Percentiles rank a stretch among this genome's conserved stretches.
Evolutionary conservation across 441 rosid genomes (phyloP).

Genomic region (Melianthus villosus): DNA sequence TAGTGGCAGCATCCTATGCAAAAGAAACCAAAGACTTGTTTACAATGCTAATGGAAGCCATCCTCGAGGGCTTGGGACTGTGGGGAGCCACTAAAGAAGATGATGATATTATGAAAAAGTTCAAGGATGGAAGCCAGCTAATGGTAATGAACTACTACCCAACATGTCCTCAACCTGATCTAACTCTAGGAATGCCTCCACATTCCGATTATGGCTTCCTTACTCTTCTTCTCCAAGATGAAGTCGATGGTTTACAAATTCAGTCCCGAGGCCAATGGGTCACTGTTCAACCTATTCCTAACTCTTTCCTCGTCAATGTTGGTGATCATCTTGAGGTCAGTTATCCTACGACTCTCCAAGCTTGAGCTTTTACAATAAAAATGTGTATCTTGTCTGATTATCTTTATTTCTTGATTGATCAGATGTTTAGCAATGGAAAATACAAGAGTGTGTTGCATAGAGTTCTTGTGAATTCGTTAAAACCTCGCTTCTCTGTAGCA

Average conservation of each 20-base stretch:
- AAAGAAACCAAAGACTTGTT: slow-evolving; percentile 39
- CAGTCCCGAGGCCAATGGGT: slow-evolving; percentile 39
- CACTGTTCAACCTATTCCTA: slow-evolving; percentile 50
- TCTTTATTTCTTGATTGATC: background rate
- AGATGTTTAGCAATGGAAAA: slow-evolving; percentile 87
- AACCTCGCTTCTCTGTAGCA: slow-evolving; percentile 53
- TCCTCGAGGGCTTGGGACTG: slow-evolving; percentile 38
- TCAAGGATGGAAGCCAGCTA: slow-evolving; percentile 56
- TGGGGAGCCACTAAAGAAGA: slow-evolving; percentile 5
- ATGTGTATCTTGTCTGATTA: no score
- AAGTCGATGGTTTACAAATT: slow-evolving; percentile 62
- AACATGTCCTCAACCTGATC: slow-evolving; percentile 70
- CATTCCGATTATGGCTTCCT: slow-evolving; percentile 85
- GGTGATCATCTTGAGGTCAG: slow-evolving; percentile 90
- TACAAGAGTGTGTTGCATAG: slow-evolving; percentile 75
- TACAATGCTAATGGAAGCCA: slow-evolving; percentile 38
- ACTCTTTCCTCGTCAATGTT: slow-evolving; percentile 59
- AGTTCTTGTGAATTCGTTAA: slow-evolving; percentile 39
- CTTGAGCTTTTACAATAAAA: no score
- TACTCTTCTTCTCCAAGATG: slow-evolving; percentile 74
- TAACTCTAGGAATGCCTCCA: slow-evolving; percentile 76
- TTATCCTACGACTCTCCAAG: no score
- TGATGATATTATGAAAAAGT: slow-evolving; percentile 18
- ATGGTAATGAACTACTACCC: slow-evolving; percentile 63
- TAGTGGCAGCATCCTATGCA: slow-evolving; percentile 42